Conservation (phyloP, 164 flowering plant species). For the Hamamelis virginiana region DNA sequence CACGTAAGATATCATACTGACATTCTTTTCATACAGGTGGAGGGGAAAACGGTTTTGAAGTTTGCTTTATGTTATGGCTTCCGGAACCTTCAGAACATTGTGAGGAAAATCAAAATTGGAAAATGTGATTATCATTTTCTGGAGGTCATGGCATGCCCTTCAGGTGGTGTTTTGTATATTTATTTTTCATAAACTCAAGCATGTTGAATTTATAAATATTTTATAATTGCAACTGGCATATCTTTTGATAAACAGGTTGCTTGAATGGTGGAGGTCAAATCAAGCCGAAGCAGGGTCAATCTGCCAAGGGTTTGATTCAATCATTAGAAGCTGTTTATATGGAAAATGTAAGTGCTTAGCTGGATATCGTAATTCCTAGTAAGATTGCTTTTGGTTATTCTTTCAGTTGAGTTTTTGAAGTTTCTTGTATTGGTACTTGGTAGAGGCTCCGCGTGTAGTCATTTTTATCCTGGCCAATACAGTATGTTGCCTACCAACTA, state of each 20-base stretch:
- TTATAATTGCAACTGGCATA: not conserved
- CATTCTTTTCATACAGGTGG: conserved; percentile 53
- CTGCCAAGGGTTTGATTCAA: conserved; percentile 74
- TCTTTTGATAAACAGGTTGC: conserved; percentile 59
- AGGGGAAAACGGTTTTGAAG: conserved; percentile 66
- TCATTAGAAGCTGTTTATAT: conserved; percentile 58
- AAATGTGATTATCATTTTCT: conserved; percentile 90
- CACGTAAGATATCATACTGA: not conserved
- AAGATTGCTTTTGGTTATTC: not conserved
- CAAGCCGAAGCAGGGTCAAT: conserved; percentile 78
- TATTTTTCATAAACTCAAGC: not conserved
- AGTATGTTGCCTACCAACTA: too few species aligned
- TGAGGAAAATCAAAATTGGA: conserved; percentile 70
- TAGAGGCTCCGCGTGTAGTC: too few species aligned
- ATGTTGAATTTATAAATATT: too few species aligned
- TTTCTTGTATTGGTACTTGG: not conserved
- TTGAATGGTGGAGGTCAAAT: conserved; percentile 98
- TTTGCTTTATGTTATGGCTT: conserved; percentile 99
- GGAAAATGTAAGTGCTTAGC: conserved; percentile 59
- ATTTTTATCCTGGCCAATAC: too few species aligned
- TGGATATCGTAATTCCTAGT: not conserved
- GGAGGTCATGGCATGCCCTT: conserved; percentile 99
- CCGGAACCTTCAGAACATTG: conserved; percentile 86
- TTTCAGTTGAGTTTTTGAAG: not conserved
- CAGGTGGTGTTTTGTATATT: conserved; percentile 48